Conservation (phyloP, 2,329 filamentous ascomycete genomes). For the Paracorniculantispora psalliotae region DNA sequence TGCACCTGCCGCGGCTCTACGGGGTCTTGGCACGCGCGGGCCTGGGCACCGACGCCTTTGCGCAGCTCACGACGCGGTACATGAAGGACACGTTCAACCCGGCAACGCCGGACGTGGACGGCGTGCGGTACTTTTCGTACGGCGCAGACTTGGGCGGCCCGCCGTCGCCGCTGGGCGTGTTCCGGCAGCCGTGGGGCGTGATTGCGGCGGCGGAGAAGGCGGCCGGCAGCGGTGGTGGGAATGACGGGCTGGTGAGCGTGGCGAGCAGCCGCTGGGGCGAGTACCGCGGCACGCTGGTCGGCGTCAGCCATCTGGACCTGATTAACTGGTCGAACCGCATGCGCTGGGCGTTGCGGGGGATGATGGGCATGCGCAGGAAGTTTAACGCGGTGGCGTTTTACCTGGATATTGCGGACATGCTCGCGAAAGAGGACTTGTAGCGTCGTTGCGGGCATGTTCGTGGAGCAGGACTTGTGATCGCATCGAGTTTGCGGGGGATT, state of each 20-base stretch:
- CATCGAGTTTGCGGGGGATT: too few relatives aligned
- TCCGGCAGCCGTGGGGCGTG: slow-evolving; percentile 48
- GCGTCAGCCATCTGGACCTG: slow-evolving; percentile 58
- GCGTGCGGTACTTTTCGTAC: slow-evolving; percentile 58
- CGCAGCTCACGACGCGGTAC: slow-evolving; percentile 54
- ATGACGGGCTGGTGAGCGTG: slow-evolving; percentile 65
- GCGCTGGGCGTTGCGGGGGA: slow-evolving; percentile 47
- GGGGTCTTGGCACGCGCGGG: slow-evolving; percentile 45
- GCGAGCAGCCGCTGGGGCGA: slow-evolving; percentile 56
- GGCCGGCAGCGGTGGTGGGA: too few relatives aligned
- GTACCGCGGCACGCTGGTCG: slow-evolving; percentile 59
- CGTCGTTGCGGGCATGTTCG: too few relatives aligned
- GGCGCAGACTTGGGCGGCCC: slow-evolving; percentile 47
- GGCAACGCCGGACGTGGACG: slow-evolving; percentile 45
- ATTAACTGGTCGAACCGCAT: slow-evolving; percentile 65
- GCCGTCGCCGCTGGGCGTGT: slow-evolving; percentile 62
- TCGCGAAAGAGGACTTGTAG: slow-evolving; percentile 59
- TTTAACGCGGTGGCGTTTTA: slow-evolving; percentile 67
- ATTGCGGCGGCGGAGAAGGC: slow-evolving; percentile 45
- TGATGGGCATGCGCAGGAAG: slow-evolving; percentile 49
- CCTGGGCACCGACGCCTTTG: slow-evolving; percentile 55
- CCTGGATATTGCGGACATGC: slow-evolving; percentile 62
- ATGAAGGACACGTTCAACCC: slow-evolving; percentile 58
- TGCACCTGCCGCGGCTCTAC: slow-evolving; percentile 52
- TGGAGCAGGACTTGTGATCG: too few relatives aligned